Percentiles rank a stretch among this genome's conserved stretches.
Conservation (phyloP, 2,329 filamentous ascomycete genomes). For the Pseudofabraea citricarpa region DNA sequence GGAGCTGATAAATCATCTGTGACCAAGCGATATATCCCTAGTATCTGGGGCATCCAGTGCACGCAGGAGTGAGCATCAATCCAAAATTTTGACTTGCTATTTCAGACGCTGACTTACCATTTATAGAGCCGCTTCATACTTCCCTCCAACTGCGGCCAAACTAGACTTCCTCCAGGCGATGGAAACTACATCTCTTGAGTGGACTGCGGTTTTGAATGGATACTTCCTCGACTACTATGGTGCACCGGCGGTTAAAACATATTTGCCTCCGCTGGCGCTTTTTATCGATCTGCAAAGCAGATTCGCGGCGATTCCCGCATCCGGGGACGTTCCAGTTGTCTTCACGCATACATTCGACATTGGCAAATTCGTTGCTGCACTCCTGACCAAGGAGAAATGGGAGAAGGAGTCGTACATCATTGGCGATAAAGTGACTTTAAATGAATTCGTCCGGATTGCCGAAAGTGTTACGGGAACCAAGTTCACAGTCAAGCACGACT, state of each 20-base stretch:
- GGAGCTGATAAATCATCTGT: slow-evolving; percentile 34
- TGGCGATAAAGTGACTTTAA: slow-evolving; percentile 38
- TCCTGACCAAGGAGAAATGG: slow-evolving; percentile 40
- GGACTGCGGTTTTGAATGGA: slow-evolving; percentile 34
- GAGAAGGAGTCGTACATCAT: slow-evolving; percentile 30
- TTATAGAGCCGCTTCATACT: neutral
- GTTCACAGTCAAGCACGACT: slow-evolving; percentile 30
- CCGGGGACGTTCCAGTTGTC: slow-evolving; percentile 37
- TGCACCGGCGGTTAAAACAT: slow-evolving; percentile 30
- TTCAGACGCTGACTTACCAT: neutral
- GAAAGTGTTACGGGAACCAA: slow-evolving; percentile 35
- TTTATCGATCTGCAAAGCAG: slow-evolving; percentile 39
- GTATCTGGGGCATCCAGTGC: slow-evolving; percentile 31
- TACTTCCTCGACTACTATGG: slow-evolving; percentile 43
- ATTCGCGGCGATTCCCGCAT: slow-evolving; percentile 42
- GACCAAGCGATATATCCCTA: slow-evolving; percentile 38
- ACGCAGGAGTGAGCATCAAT: neutral
- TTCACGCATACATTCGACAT: slow-evolving; percentile 47
- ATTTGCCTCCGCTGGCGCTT: slow-evolving; percentile 34
- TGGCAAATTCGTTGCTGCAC: slow-evolving; percentile 37
- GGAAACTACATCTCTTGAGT: slow-evolving; percentile 29
- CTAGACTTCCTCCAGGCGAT: slow-evolving; percentile 19
- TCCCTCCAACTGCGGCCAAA: slow-evolving; percentile 3
- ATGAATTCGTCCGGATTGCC: slow-evolving; percentile 37
- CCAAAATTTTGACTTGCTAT: neutral